These are phyloP conservation scores for Saksenaea oblongispora DNA, from an alignment of 371 early-diverging fungal species.

Conservation along the genomic window DNA sequence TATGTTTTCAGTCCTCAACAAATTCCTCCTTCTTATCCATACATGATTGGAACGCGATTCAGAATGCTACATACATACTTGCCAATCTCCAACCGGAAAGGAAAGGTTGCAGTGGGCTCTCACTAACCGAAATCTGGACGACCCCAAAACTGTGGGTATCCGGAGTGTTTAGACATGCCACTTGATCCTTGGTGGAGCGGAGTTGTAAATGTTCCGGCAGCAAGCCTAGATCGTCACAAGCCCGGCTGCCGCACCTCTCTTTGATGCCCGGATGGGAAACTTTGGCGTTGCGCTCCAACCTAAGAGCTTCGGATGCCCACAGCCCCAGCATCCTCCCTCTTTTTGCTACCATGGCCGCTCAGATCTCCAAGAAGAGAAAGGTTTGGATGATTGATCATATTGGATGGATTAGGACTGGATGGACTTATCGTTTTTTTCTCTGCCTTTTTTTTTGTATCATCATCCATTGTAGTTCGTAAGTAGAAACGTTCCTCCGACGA, in stretches of 20 bases:
- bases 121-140: too few species aligned
- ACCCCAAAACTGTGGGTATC: too few species aligned
- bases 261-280: background rate
- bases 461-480: conserved; percentile 51
- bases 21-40: too few species aligned
- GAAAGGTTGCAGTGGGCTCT: too few species aligned
- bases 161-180: too few species aligned
- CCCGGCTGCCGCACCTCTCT: background rate
- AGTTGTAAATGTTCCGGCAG: background rate
- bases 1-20: too few species aligned
- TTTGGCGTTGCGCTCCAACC: conserved; percentile 4
- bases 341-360: conserved; percentile 42
- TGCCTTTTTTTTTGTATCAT: background rate
- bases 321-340: conserved; percentile 10
- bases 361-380: conserved; percentile 79
- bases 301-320: background rate
- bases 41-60: too few species aligned
- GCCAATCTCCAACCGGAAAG: too few species aligned
- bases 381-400: conserved; percentile 29
- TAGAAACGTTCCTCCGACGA: conserved; percentile 12
- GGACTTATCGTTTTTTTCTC: background rate
- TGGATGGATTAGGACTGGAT: conserved; percentile 21
- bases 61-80: too few species aligned
- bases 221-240: background rate
- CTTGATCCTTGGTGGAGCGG: too few species aligned